Evolutionary conservation across 176 grass and related monocot genomes (phyloP), one percentile per base, ranked within the genome.

Genomic region (Olyra latifolia): DNA sequence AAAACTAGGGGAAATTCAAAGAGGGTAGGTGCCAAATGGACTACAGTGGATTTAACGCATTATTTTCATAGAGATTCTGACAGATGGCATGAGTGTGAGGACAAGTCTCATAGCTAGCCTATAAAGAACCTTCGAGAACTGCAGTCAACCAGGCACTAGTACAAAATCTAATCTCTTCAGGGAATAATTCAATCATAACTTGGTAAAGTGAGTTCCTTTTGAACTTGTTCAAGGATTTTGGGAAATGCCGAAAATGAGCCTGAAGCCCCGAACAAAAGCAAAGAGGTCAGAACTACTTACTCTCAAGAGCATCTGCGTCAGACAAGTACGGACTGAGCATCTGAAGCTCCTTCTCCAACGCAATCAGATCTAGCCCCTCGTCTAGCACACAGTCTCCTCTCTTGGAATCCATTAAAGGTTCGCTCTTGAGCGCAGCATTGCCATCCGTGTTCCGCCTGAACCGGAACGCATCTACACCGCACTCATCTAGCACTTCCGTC

Each of bases 401-500:
- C 67, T 76, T 84, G 15, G 43, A 79, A 94, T 89, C 78, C n/a
- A 57, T 62, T 44, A 88, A 48, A 2, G 9, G 57, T 71, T 82
- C 63, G 1, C 58, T 23, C 72, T 88, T 75, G 40, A 85, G 52
- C 43, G 82, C n/a, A 50, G 72, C 67, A 84, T 81, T 76, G 67
- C 17, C 71, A 63, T 81, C 70, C 53, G 8, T 39, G 20, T 56
- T 50, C 27, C 78, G 54, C 27, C 17, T 84, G 55, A 84, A 88
- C 62, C 66, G 58, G 28, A 86, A 69, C 6, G 76, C 84, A 19
- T 89, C 82, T 15, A 82, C 20, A 43, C 83, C 68, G 28, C 72
- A 96, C 69, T 99, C 91, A 71, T 93, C 84, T 80, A 99, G 82
- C 66, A 81, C 84, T 72, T 99, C 97, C 4, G 80, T 91, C 24